A percentile compares a stretch with the other conserved stretches of the same genome.
These are phyloP conservation scores for Naematelia aurantialba DNA, from an alignment of 768 basidiomycete species.

Conservation along the genomic window DNA sequence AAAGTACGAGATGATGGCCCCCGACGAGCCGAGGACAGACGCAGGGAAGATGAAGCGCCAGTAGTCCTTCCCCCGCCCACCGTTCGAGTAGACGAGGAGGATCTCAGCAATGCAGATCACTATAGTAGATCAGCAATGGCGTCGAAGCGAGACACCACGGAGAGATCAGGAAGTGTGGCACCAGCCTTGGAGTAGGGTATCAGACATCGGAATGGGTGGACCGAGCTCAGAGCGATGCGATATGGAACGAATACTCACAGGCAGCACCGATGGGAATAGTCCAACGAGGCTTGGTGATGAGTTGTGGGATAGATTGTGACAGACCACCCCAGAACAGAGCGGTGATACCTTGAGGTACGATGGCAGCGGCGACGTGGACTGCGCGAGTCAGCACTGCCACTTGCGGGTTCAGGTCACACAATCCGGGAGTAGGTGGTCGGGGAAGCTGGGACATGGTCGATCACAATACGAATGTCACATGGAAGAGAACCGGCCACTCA, in stretches of 20 bases:
- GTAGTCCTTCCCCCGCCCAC: conserved; percentile 42
- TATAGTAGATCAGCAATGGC: conserved; percentile 6
- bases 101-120: conserved; percentile 33
- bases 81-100: conserved; percentile 38
- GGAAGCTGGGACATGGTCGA: too few species aligned
- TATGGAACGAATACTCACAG: conserved; percentile 14
- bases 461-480: too few species aligned
- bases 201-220: too few species aligned
- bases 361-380: conserved; percentile 39
- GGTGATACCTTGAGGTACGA: conserved; percentile 41
- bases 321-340: conserved; percentile 31
- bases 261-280: conserved; percentile 34
- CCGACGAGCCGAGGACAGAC: conserved; percentile 34
- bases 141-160: neutral
- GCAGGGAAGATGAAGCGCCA: conserved; percentile 45
- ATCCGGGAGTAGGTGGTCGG: too few species aligned
- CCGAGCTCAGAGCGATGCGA: too few species aligned
- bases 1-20: conserved; percentile 30
- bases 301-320: conserved; percentile 25
- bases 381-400: conserved; percentile 27
- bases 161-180: neutral
- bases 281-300: conserved; percentile 33
- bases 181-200: neutral
- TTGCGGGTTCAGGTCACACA: too few species aligned
- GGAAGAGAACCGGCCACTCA: neutral